Conservation (phyloP, 352 stramenopile genomes). For the Globisporangium viniferum region DNA sequence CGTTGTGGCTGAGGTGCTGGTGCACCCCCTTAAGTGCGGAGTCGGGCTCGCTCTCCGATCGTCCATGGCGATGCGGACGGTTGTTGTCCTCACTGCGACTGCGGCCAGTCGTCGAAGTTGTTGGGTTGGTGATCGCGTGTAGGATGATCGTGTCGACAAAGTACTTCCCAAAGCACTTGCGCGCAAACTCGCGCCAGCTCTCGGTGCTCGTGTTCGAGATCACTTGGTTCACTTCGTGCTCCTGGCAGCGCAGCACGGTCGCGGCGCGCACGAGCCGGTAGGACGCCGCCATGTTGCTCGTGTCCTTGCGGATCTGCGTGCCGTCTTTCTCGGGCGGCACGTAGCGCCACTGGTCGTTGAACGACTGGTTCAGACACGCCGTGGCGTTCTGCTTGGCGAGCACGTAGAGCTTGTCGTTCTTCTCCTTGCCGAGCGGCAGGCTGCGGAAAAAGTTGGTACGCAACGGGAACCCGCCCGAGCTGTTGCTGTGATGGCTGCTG, state of each 20-base stretch:
- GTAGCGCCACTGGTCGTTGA: conserved; percentile 81
- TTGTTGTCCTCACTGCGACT: conserved; percentile 19
- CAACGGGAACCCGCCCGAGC: conserved; percentile 46
- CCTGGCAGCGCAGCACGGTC: conserved; percentile 67
- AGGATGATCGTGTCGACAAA: conserved; percentile 78
- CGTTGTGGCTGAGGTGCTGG: conserved; percentile 14
- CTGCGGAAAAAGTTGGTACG: conserved; percentile 72
- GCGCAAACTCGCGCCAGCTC: conserved; percentile 69
- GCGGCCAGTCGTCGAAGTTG: background rate
- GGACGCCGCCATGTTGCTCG: conserved; percentile 64
- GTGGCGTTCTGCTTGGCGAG: conserved; percentile 53
- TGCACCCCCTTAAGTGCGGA: conserved; percentile 6
- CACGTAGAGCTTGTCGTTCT: conserved; percentile 49
- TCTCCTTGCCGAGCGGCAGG: conserved; percentile 52
- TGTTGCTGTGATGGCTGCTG: conserved; percentile 7
- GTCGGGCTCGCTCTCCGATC: conserved; percentile 14
- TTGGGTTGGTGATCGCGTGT: conserved; percentile 40
- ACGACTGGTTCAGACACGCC: conserved; percentile 62
- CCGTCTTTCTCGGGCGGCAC: conserved; percentile 77
- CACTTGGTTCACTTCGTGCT: conserved; percentile 73
- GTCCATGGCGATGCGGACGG: conserved; percentile 13
- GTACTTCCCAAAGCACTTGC: conserved; percentile 73
- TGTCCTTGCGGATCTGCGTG: conserved; percentile 81
- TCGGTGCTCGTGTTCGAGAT: conserved; percentile 69
- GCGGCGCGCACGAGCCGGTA: conserved; percentile 64